Evolutionary conservation across 495 filamentous ascomycete genomes (phyloP), one percentile per base, ranked within the genome.

Genomic region (Lentithecium fluviatile): DNA sequence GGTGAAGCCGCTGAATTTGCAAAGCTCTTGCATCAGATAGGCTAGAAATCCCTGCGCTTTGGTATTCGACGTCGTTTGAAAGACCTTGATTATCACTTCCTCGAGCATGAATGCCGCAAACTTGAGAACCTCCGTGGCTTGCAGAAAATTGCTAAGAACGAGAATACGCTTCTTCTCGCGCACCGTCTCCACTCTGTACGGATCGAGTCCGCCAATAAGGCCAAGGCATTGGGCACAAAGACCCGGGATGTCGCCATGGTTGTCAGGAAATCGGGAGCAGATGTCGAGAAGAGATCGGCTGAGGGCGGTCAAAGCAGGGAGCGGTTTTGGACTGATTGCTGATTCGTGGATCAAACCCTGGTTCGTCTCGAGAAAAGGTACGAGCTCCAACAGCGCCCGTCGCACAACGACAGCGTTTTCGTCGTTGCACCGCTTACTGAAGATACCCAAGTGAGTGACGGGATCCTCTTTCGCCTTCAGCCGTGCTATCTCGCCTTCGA

Each of bases 1-100:
- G 37, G 82, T 83, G 57, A 96, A 82, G 25, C 85, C 83, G 68
- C 86, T 86, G 58, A 85, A 83, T 53, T 84, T 86, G 8, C 97
- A 81, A 8, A 99, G 79, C 65, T 94, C 88, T 73, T 99, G 94
- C 86, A 97, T 96, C 2, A 86, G 88, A 70, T 85, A 97, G 13
- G 91, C 89, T 15, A 99, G 78, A 70, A 95, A 97, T 0, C 90
- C 90, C 69, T 96, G 92, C 17, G 89, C 81, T 67, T 85, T 85
- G 0, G 91, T 87, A 68, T 96, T 94, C 1, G 84, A 91, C 10
- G 88, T 86, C 2, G 91, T 93, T 34, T 93, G 76, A 69, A 99
- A 99, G 12, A 91, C 86, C 64, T 91, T 89, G 50, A 97, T 90
- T 21, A 97, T 77, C 1, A 95, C 86, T 68, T 94, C 80, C 65